A percentile compares a stretch with the other conserved stretches of the same genome.
Conservation (phyloP, 2,329 filamentous ascomycete species). For the Paracoccidioides lutzii region DNA sequence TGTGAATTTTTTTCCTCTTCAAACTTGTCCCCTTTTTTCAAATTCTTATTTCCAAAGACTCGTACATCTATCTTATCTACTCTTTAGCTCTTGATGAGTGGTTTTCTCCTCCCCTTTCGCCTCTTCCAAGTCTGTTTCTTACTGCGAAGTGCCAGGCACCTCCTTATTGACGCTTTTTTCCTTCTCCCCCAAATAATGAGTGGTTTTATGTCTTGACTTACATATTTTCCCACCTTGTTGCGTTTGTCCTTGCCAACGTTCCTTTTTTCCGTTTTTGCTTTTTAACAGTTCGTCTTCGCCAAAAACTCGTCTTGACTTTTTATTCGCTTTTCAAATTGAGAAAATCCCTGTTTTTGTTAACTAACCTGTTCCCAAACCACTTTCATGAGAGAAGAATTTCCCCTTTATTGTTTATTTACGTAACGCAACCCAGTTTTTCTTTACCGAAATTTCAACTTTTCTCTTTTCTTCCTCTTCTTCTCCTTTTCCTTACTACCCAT, state of each 20-base stretch:
- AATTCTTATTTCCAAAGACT: neutral
- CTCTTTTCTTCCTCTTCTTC: conserved; percentile 2
- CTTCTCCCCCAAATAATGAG: neutral
- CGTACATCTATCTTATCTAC: conserved; percentile 11
- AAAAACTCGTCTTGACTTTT: conserved; percentile 2
- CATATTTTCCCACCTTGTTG: neutral
- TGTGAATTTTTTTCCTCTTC: neutral
- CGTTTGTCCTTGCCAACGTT: neutral
- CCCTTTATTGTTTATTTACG: neutral
- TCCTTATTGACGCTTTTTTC: neutral
- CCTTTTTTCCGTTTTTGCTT: too few species aligned
- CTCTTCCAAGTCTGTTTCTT: neutral
- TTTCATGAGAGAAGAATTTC: neutral
- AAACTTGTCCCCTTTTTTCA: neutral
- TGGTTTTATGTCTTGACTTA: neutral
- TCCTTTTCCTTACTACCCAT: neutral
- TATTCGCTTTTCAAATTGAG: too few species aligned
- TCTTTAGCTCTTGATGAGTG: conserved; percentile 33
- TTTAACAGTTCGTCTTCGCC: neutral
- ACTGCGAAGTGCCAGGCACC: neutral
- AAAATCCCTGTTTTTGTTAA: too few species aligned
- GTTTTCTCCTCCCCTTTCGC: conserved; percentile 15
- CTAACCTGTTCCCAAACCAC: neutral
- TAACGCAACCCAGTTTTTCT: neutral
- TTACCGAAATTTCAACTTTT: conserved; percentile 2